Conservation (phyloP, 345 rosid genomes). For the Anastatica hierochuntica region DNA sequence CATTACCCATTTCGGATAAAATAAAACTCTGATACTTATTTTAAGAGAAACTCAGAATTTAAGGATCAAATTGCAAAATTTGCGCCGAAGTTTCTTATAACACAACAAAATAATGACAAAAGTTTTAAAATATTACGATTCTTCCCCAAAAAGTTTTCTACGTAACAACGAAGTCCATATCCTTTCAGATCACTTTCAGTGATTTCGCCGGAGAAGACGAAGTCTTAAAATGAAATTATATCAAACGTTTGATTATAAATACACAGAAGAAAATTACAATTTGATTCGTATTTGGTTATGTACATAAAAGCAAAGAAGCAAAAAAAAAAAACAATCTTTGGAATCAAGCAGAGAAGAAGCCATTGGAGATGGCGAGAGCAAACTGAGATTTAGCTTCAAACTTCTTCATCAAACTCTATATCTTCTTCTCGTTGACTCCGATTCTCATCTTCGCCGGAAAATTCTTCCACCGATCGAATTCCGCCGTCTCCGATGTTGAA, state of each 20-base stretch:
- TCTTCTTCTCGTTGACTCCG: constrained; percentile 13
- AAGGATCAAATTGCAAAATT: constrained; percentile 15
- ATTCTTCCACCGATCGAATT: constrained; percentile 4
- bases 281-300: background rate
- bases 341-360: constrained; percentile 18
- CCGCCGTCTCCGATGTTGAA: background rate
- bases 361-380: too few species aligned
- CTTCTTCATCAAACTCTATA: constrained; percentile 17
- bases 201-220: constrained; percentile 9
- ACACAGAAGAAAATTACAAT: constrained; percentile 1
- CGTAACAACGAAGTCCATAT: background rate
- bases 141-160: background rate
- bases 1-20: constrained; percentile 29
- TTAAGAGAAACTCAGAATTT: background rate
- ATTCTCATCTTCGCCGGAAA: constrained; percentile 17
- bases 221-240: background rate
- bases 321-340: constrained; percentile 22
- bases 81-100: too few species aligned
- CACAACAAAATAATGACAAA: constrained; percentile 4
- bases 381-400: constrained; percentile 20
- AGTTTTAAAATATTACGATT: background rate
- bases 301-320: constrained; percentile 13
- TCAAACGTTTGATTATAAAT: background rate
- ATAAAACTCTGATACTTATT: background rate
- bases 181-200: background rate